Conservation (phyloP, 202 grass and related monocot species). For the Carex arenaria region DNA sequence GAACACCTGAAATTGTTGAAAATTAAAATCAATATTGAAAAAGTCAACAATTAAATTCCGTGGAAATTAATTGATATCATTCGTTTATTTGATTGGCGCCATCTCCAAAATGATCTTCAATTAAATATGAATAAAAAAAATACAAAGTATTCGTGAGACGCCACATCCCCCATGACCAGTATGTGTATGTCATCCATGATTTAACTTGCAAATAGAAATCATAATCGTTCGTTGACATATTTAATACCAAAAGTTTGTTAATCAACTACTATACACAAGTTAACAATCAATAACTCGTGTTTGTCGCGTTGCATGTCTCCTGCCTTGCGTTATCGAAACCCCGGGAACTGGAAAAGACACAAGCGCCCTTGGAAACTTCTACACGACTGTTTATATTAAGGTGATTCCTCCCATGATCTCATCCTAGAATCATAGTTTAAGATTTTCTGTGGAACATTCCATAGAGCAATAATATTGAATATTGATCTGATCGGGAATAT, state of each 20-base stretch:
- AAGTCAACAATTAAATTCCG: neutral
- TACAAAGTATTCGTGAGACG: neutral
- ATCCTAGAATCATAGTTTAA: neutral
- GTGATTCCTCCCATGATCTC: neutral
- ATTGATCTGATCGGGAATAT: neutral
- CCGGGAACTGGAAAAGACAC: neutral
- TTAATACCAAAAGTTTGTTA: neutral
- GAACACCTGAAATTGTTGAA: neutral
- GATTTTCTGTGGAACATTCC: neutral
- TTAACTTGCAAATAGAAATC: neutral
- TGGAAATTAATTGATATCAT: neutral
- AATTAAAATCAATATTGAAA: neutral
- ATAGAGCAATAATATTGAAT: neutral
- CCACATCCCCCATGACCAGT: neutral
- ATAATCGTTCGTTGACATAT: neutral
- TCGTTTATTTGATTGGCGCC: neutral
- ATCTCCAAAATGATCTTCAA: neutral
- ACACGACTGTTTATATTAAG: conserved; percentile 3
- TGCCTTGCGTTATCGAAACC: neutral
- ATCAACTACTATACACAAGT: neutral
- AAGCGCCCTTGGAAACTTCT: conserved; percentile 9
- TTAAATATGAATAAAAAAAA: neutral
- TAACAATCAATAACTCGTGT: neutral
- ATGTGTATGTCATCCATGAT: neutral
- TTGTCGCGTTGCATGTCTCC: conserved; percentile 23